Evolutionary conservation across 352 stramenopile species (phyloP).

Genomic region (Phytopythium chamaehyphon): DNA sequence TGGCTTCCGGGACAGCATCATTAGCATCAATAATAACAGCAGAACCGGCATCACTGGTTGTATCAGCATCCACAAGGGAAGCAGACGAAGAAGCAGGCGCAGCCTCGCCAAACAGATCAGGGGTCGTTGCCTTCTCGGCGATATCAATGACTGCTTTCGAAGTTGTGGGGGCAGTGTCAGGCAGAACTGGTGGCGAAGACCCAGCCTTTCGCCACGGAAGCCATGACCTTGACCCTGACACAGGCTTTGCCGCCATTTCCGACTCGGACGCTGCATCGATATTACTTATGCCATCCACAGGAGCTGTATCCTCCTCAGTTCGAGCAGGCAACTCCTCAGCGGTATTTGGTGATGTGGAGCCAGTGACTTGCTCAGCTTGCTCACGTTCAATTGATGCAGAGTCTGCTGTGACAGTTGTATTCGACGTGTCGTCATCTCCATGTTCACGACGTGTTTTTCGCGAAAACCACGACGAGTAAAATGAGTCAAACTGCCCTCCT

Average conservation of each 20-base stretch:
- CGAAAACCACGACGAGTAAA: conserved; percentile 74
- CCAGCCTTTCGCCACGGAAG: conserved; percentile 2
- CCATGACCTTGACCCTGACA: conserved; percentile 5
- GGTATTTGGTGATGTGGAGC: neutral
- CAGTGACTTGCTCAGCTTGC: neutral
- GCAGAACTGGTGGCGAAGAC: neutral
- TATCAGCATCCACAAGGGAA: too few species aligned
- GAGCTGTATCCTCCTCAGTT: conserved; percentile 5
- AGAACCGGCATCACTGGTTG: conserved; percentile 9
- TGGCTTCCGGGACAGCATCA: conserved; percentile 6
- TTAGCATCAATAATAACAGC: conserved; percentile 14
- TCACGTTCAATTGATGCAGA: neutral
- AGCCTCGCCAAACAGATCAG: too few species aligned
- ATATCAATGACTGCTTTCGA: neutral
- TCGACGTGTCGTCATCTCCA: neutral
- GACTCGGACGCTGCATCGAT: neutral
- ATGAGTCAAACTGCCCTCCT: conserved; percentile 54
- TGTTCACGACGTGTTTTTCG: conserved; percentile 44
- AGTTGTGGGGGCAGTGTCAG: too few species aligned
- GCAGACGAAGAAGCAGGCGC: too few species aligned
- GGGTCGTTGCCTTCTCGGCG: neutral
- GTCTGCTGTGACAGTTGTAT: conserved; percentile 10
- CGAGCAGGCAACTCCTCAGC: neutral
- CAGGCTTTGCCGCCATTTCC: neutral
- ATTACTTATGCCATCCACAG: neutral